Evolutionary conservation across 257 asterid genomes (phyloP), one percentile per base, ranked within the genome.

Genomic region (Solanum ossicruentum): DNA sequence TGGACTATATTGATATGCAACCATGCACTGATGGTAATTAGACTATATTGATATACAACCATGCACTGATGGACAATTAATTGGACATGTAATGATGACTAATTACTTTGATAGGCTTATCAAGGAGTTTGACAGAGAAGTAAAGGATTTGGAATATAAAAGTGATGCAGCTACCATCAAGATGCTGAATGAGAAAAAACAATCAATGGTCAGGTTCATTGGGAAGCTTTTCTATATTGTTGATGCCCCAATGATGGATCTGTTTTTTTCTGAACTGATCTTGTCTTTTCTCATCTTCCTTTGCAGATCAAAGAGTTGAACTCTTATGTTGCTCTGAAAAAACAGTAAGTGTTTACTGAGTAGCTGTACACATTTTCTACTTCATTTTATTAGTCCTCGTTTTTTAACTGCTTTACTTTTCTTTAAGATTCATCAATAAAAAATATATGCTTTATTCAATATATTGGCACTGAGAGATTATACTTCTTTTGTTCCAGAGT

Each of bases 241-340:
- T 21, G 41, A 79, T 80, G 56, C 54, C 55, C 69, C 61, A 18
- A 32, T 60, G 65, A 43, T 21, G 45, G 39, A 47, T 26, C 63
- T 57, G 10, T 32, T 67, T 84, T 32, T 65, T 23, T 63, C 20
- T 80, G 65, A 63, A 84, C 86, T 84, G 81, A 89, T 67, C 55
- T 58, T 66, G 54, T 32, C 70, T 87, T 57, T 85, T 72, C 88
- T 39, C 49, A 28, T 78, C 82, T 86, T 89, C 77, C 78, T 88
- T 7, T 92, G 92, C 97, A 97, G 99, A 92, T 97, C 86, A 97
- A 97, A 93, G 98, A 95, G 87, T 88, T 97, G 91, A 97, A 97
- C 85, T 97, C 99, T 8, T 97, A 94, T 86, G 99, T 97, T 67
- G 98, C 99, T 85, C 92, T 95, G 90, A 97, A 94, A 87, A 97